Conservation (phyloP, 352 stramenopile species). For the Phytophthora pseudosyringae region DNA sequence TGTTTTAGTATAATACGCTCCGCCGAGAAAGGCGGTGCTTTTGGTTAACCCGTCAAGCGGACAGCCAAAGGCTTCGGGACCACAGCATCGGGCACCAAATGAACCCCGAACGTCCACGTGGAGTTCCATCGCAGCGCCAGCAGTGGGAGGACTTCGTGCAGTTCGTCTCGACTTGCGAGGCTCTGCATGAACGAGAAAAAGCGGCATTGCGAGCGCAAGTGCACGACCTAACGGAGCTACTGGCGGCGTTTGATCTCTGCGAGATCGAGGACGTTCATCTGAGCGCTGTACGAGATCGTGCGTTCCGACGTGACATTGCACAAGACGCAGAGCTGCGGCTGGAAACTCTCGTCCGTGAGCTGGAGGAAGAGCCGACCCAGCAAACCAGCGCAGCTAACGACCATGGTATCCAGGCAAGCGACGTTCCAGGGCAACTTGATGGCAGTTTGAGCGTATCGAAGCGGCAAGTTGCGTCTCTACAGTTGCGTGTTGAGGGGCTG, state of each 20-base stretch:
- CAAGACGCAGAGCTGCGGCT: constrained; percentile 21
- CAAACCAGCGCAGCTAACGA: neutral
- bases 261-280: constrained; percentile 29
- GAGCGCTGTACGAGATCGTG: constrained; percentile 27
- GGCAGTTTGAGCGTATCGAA: neutral
- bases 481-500: constrained; percentile 29
- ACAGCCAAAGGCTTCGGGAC: neutral
- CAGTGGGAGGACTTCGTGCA: constrained; percentile 8
- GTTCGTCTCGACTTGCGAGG: constrained; percentile 15
- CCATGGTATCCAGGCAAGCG: neutral
- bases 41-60: neutral
- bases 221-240: constrained; percentile 33
- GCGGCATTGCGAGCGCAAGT: constrained; percentile 30
- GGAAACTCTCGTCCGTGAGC: neutral
- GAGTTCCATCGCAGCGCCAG: neutral
- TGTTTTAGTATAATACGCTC: constrained; percentile 1
- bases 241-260: constrained; percentile 39
- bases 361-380: constrained; percentile 5
- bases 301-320: constrained; percentile 32
- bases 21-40: constrained; percentile 18
- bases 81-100: constrained; percentile 2
- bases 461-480: constrained; percentile 11
- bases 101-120: neutral
- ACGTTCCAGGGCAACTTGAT: constrained; percentile 3
- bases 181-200: constrained; percentile 19